A percentile compares a stretch with the other conserved stretches of the same genome.
These are phyloP conservation scores for Penicillium digitatum DNA, from an alignment of 2,329 filamentous ascomycete species.

Conservation along the genomic window DNA sequence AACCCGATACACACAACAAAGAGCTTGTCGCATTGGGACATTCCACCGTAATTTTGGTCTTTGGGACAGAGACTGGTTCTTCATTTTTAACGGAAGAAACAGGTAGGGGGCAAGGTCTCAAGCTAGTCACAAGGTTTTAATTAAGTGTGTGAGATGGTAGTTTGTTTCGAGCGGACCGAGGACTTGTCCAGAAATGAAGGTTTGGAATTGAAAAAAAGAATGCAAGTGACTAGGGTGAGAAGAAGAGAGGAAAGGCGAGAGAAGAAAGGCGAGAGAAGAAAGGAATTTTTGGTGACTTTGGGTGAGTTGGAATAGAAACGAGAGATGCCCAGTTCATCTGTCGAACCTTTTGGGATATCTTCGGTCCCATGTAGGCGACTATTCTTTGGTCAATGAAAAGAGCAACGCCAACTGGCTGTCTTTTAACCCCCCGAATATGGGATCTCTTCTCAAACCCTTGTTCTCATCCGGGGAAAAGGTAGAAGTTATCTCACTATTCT, in stretches of 20 bases:
- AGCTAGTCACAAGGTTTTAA: not conserved
- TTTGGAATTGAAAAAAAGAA: not conserved
- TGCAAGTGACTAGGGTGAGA: not conserved
- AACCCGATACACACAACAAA: slow-evolving; percentile 28
- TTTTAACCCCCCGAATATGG: not conserved
- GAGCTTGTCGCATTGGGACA: slow-evolving; percentile 13
- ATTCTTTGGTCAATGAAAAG: not conserved
- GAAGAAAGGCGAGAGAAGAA: not conserved
- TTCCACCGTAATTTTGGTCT: slow-evolving; percentile 17
- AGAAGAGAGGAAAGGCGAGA: not conserved
- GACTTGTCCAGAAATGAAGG: not conserved
- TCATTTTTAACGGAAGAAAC: not conserved
- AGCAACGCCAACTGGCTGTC: not conserved
- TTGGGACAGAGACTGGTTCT: not conserved
- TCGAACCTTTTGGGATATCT: not conserved
- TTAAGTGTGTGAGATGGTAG: not conserved
- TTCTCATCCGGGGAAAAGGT: not conserved
- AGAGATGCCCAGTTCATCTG: not conserved
- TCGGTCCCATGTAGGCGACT: not conserved
- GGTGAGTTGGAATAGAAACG: not conserved
- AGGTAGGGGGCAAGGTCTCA: too few relatives aligned
- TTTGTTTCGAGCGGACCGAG: not conserved
- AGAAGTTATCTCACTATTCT: not conserved
- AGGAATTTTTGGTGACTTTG: not conserved
- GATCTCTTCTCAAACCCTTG: not conserved